Conservation (phyloP, 345 rosid species). For the Streptanthus diversifolius region DNA sequence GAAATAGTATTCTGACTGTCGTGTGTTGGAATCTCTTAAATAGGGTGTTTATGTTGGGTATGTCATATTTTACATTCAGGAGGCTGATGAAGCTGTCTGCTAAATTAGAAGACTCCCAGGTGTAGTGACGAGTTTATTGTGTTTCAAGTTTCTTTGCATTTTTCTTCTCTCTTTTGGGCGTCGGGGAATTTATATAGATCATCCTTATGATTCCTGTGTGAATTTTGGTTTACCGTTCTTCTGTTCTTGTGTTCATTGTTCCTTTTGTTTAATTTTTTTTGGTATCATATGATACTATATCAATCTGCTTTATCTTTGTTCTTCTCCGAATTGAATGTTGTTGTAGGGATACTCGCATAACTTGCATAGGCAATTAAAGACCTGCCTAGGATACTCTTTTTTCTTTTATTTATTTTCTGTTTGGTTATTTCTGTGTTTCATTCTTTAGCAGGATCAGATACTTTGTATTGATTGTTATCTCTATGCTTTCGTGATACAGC, state of each 20-base stretch:
- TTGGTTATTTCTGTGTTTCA: constrained; percentile 1
- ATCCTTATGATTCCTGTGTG: constrained; percentile 4
- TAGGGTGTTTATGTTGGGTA: constrained; percentile 79
- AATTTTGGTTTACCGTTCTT: background rate
- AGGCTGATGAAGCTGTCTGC: constrained; percentile 75
- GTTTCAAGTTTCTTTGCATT: constrained; percentile 42
- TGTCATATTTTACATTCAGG: constrained; percentile 68
- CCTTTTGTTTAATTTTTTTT: background rate
- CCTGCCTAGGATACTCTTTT: constrained; percentile 9
- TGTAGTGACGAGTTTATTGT: constrained; percentile 70
- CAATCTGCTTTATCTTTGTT: background rate
- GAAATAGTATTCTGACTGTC: constrained; percentile 46
- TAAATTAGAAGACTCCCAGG: constrained; percentile 80
- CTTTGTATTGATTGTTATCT: constrained; percentile 7
- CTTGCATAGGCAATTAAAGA: constrained; percentile 10
- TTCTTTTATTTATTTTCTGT: background rate
- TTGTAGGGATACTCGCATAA: constrained; percentile 3
- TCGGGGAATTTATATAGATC: constrained; percentile 42
- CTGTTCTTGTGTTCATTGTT: constrained; percentile 1
- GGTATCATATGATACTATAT: background rate
- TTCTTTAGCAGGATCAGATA: constrained; percentile 7
- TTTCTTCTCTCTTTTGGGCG: constrained; percentile 35
- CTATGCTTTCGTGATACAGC: constrained; percentile 6
- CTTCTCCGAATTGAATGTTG: constrained; percentile 6
- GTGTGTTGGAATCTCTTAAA: constrained; percentile 75